Evolutionary conservation across 164 flowering plant genomes (phyloP).

Genomic region (Vitis riparia): DNA sequence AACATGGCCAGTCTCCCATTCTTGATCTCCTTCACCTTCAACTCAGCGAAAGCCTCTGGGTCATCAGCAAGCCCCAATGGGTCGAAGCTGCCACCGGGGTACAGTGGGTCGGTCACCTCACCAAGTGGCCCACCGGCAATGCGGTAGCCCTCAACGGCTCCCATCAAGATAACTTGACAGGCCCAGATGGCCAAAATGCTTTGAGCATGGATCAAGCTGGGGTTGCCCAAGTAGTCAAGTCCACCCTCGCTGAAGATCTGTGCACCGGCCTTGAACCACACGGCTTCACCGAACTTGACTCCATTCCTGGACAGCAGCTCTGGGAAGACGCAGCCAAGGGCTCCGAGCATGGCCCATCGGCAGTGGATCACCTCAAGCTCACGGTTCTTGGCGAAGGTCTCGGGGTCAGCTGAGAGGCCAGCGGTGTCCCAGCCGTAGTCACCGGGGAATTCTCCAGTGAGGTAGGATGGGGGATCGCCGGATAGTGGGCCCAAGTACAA

Average conservation of each 20-base stretch:
- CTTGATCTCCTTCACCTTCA: constrained; percentile 60
- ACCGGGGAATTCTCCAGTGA: constrained; percentile 57
- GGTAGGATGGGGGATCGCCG: constrained; percentile 47
- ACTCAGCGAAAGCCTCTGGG: constrained; percentile 47
- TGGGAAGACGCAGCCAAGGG: constrained; percentile 29
- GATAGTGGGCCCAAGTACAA: constrained; percentile 54
- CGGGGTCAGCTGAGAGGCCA: constrained; percentile 53
- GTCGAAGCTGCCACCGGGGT: constrained; percentile 55
- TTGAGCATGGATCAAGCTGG: constrained; percentile 46
- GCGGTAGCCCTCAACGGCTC: constrained; percentile 11
- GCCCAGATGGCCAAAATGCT: constrained; percentile 48
- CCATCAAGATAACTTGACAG: constrained; percentile 15
- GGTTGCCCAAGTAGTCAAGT: constrained; percentile 46
- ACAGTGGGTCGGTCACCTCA: constrained; percentile 37
- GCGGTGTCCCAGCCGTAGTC: constrained; percentile 66
- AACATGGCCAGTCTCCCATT: constrained; percentile 51
- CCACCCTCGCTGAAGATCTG: constrained; percentile 53
- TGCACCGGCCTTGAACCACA: constrained; percentile 56
- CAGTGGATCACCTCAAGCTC: constrained; percentile 50
- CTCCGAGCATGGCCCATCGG: constrained; percentile 58
- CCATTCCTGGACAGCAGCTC: no score
- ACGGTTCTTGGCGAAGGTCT: constrained; percentile 52
- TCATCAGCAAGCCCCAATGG: constrained; percentile 47
- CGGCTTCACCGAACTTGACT: not conserved
- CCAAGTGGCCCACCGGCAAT: constrained; percentile 31